Percentiles rank a stretch among this genome's conserved stretches.
These are phyloP conservation scores for Gaultheria prostrata DNA, from an alignment of 148 eudicot species.

Conservation along the genomic window DNA sequence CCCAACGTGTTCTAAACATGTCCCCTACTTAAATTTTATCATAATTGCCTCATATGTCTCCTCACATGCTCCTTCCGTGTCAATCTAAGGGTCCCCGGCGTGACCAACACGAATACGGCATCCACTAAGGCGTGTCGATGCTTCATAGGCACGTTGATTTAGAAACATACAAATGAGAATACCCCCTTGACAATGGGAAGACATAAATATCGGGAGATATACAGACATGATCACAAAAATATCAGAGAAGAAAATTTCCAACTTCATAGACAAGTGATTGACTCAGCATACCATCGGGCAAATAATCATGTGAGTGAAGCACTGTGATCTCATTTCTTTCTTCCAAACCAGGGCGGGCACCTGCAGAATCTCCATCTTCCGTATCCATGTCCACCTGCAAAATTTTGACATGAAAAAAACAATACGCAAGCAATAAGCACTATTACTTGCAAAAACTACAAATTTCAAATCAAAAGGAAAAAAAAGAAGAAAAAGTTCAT, in stretches of 20 bases:
- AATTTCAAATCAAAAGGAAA: neutral
- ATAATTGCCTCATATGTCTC: neutral
- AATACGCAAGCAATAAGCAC: neutral
- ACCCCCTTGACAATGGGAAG: neutral
- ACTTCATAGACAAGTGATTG: neutral
- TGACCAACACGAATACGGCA: neutral
- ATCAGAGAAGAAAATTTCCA: neutral
- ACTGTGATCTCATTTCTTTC: conserved; percentile 36
- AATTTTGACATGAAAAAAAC: conserved; percentile 13
- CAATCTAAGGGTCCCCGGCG: neutral
- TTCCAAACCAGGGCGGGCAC: conserved; percentile 32
- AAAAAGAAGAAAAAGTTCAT: neutral
- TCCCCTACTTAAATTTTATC: neutral
- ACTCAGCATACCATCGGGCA: conserved; percentile 42
- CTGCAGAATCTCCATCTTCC: conserved; percentile 59
- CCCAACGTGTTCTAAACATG: neutral
- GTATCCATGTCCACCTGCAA: conserved; percentile 97
- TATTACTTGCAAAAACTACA: neutral
- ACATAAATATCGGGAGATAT: neutral
- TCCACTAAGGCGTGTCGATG: neutral
- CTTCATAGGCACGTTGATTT: neutral
- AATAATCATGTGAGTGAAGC: conserved; percentile 24
- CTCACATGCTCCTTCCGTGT: neutral
- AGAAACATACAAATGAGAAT: neutral
- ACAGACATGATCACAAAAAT: neutral